Conservation (phyloP, 2,329 filamentous ascomycete species). For the Trichoderma koningiopsis region DNA sequence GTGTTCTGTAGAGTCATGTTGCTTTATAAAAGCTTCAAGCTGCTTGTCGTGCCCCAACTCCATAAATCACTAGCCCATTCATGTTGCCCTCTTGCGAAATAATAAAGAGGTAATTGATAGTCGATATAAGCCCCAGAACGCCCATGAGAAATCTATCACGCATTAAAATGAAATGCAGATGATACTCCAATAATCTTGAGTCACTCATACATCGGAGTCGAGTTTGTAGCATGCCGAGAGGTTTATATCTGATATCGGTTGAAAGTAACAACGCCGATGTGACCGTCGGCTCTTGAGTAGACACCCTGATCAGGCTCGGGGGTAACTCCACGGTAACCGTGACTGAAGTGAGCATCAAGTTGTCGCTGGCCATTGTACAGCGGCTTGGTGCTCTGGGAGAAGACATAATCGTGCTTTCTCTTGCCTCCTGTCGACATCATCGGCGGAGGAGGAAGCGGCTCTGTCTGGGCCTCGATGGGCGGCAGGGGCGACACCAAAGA, state of each 20-base stretch:
- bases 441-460: conserved; percentile 34
- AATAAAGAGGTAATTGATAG: conserved; percentile 16
- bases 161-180: conserved; percentile 10
- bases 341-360: conserved; percentile 38
- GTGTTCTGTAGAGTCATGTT: conserved; percentile 14
- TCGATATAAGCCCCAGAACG: conserved; percentile 13
- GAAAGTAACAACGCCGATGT: conserved; percentile 37
- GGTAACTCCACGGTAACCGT: conserved; percentile 31
- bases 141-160: conserved; percentile 21
- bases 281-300: conserved; percentile 43
- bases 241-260: conserved; percentile 33
- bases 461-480: conserved; percentile 41
- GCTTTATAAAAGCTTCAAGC: conserved; percentile 17
- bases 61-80: conserved; percentile 27
- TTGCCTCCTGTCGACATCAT: conserved; percentile 38
- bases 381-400: conserved; percentile 37
- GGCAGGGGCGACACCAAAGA: conserved; percentile 40
- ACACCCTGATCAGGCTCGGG: conserved; percentile 38
- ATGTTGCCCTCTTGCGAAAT: conserved; percentile 3
- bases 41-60: conserved; percentile 30
- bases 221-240: neutral
- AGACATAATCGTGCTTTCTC: conserved; percentile 43
- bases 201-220: neutral
- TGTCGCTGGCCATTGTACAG: conserved; percentile 45
- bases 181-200: conserved; percentile 12